Evolutionary conservation across 2,329 filamentous ascomycete species (phyloP).

Genomic region (Byssochlamys sp.): DNA sequence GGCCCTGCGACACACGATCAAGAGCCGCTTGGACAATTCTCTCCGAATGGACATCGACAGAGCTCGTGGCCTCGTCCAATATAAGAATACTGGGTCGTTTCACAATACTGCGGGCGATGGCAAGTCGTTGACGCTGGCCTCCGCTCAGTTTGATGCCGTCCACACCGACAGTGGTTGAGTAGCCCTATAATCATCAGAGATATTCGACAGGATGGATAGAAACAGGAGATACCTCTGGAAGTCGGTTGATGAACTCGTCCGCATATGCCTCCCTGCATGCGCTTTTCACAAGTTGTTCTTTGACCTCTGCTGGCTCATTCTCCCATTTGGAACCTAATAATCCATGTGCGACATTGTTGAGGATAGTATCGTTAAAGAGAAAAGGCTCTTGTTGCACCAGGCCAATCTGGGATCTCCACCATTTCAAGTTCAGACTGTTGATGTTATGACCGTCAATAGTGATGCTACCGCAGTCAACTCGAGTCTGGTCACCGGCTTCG

Average conservation of each 20-base stretch:
- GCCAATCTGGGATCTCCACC: constrained; percentile 49
- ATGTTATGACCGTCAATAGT: constrained; percentile 46
- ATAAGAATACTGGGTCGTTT: constrained; percentile 58
- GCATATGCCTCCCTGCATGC: constrained; percentile 61
- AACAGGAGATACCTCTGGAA: constrained; percentile 37
- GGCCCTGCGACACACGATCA: constrained; percentile 39
- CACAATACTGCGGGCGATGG: constrained; percentile 63
- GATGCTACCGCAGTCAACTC: constrained; percentile 37
- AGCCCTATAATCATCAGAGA: constrained; percentile 45
- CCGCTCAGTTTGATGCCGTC: constrained; percentile 68
- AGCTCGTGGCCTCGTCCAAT: constrained; percentile 67
- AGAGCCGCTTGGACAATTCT: constrained; percentile 47
- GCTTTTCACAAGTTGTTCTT: constrained; percentile 46
- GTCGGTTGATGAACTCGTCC: constrained; percentile 56
- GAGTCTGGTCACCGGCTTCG: not conserved
- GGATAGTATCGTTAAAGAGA: constrained; percentile 58
- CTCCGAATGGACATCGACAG: constrained; percentile 49
- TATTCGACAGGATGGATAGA: not conserved
- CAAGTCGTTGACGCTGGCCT: constrained; percentile 76
- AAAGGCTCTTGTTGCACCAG: constrained; percentile 61
- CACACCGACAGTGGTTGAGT: constrained; percentile 67
- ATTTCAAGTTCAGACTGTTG: constrained; percentile 52
- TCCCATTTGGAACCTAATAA: constrained; percentile 33
- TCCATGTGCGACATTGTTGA: constrained; percentile 53
- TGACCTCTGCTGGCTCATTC: constrained; percentile 19